These are phyloP conservation scores for Scenedesmus sp. DNA, from an alignment of 163 green algal species.

Conservation along the genomic window DNA sequence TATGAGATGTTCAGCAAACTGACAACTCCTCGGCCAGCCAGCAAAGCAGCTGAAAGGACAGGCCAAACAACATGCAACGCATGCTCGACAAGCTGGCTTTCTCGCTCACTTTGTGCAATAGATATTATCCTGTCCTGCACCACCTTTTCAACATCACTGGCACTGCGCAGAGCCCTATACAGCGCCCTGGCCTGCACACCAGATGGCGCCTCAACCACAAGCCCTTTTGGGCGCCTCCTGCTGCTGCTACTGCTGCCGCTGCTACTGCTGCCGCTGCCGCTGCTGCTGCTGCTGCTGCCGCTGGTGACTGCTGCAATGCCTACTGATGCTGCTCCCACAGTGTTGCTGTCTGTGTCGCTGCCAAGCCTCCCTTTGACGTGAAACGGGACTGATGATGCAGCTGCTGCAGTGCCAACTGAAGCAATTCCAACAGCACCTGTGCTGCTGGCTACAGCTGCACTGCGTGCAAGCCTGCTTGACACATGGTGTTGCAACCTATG, in stretches of 20 bases:
- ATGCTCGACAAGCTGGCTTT: no score
- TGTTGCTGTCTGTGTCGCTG: conserved; percentile 3
- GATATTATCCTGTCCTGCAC: conserved; percentile 8
- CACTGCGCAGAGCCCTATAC: background rate
- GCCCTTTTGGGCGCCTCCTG: background rate
- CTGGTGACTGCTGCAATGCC: conserved; percentile 15
- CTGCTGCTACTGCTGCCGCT: background rate
- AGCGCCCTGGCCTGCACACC: background rate
- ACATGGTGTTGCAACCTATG: conserved; percentile 31
- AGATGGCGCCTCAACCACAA: background rate
- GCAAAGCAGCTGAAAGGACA: no score
- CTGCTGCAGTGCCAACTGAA: background rate
- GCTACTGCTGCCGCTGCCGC: background rate
- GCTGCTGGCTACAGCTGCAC: background rate
- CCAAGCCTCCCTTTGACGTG: conserved; percentile 10
- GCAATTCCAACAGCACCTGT: background rate
- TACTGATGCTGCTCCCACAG: background rate
- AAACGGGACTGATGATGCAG: background rate
- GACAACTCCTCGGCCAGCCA: no score
- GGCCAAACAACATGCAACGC: background rate
- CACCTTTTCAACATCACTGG: background rate
- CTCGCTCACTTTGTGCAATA: background rate
- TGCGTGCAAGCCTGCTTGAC: background rate
- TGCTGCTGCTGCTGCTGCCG: conserved; percentile 36
- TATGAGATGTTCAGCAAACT: no score